Evolutionary conservation across 1,139 yeast species (phyloP).

Genomic region (Saccharomyces pastorianus): DNA sequence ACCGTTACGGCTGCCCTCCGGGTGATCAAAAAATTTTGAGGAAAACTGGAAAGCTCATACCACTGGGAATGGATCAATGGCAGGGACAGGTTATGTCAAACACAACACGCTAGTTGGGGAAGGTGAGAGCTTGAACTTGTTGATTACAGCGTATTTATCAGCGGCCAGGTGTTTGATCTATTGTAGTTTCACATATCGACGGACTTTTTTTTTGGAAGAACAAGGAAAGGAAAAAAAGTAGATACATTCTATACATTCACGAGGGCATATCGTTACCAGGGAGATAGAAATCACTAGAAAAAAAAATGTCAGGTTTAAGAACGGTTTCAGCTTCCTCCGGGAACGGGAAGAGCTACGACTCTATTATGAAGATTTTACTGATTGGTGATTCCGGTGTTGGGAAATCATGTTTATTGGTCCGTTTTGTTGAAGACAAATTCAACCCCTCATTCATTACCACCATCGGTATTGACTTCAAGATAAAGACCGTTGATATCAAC

Average conservation of each 20-base stretch:
- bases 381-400: constrained; percentile 98
- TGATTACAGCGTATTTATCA: neutral
- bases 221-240: neutral
- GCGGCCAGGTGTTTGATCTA: neutral
- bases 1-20: neutral
- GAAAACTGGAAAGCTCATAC: neutral
- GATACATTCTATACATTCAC: neutral
- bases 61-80: neutral
- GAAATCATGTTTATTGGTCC: constrained; percentile 83
- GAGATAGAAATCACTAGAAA: neutral
- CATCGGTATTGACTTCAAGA: constrained; percentile 95
- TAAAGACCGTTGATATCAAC: constrained; percentile 89
- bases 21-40: neutral
- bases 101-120: neutral
- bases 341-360: constrained; percentile 66
- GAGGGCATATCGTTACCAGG: neutral
- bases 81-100: neutral
- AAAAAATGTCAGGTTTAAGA: constrained; percentile 26
- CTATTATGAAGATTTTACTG: constrained; percentile 84
- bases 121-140: neutral
- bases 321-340: constrained; percentile 26
- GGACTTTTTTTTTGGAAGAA: neutral
- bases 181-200: neutral
- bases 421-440: constrained; percentile 95
- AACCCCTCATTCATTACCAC: constrained; percentile 95